These are phyloP conservation scores for Cladosporium sp. DNA, from an alignment of 2,329 filamentous ascomycete genomes.

Conservation along the genomic window DNA sequence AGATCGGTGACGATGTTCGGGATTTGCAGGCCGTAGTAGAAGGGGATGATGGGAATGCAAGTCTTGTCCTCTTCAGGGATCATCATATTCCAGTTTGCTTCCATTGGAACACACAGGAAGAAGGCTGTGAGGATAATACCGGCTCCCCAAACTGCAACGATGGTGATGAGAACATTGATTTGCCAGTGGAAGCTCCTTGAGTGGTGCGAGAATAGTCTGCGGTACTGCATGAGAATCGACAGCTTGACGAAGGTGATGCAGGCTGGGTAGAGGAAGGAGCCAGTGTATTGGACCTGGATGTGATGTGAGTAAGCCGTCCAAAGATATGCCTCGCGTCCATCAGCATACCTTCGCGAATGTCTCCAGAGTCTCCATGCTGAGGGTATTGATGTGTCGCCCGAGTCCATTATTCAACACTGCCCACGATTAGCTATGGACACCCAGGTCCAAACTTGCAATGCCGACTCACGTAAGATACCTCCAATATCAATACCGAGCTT, in stretches of 20 bases:
- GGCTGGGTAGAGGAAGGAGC: conserved; percentile 15
- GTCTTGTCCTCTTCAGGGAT: neutral
- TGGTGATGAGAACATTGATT: conserved; percentile 10
- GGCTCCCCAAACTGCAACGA: conserved; percentile 15
- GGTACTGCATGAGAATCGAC: conserved; percentile 16
- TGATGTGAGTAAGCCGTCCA: neutral
- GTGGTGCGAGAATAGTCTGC: conserved; percentile 14
- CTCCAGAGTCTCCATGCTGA: conserved; percentile 1
- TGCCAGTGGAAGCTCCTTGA: conserved; percentile 13
- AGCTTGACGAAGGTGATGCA: conserved; percentile 18
- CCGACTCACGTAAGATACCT: conserved; percentile 13
- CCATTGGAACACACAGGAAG: conserved; percentile 15
- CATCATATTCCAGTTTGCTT: conserved; percentile 11
- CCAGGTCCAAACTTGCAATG: neutral
- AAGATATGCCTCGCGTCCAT: neutral
- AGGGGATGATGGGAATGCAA: conserved; percentile 14
- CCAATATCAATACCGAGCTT: conserved; percentile 17
- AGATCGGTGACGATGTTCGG: conserved; percentile 18
- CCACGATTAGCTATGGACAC: neutral
- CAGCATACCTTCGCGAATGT: conserved; percentile 11
- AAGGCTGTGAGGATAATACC: conserved; percentile 14
- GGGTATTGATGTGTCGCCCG: conserved; percentile 8
- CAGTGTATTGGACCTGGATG: conserved; percentile 14
- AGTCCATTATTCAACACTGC: conserved; percentile 15
- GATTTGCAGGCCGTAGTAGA: conserved; percentile 21